phyloP scores from a whole-genome alignment of 441 rosid species.

The Biscutella laevigata region DNA sequence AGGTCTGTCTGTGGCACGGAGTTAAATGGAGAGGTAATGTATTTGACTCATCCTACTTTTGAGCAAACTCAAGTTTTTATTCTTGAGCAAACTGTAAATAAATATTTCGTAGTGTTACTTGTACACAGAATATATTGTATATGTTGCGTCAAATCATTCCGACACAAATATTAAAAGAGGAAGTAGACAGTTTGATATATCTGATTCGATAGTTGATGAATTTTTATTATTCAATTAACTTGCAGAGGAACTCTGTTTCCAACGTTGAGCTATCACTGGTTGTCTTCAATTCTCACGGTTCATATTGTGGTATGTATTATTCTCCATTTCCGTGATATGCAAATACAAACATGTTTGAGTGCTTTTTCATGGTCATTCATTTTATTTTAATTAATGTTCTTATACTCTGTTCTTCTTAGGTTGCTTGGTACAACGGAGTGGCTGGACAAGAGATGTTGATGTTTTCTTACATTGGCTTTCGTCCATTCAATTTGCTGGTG shows the following conservation, averaged over 20 bases:
- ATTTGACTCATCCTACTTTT: conserved; percentile 4
- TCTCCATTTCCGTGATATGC: conserved; percentile 8
- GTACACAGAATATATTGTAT: background rate
- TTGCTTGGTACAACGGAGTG: conserved; percentile 84
- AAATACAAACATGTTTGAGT: background rate
- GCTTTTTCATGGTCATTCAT: background rate
- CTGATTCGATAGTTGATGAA: background rate
- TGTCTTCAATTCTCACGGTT: conserved; percentile 67
- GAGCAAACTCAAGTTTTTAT: conserved; percentile 1
- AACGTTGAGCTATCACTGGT: conserved; percentile 64
- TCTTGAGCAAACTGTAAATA: background rate
- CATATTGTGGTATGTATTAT: conserved; percentile 57
- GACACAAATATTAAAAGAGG: background rate
- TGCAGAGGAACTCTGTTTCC: conserved; percentile 54
- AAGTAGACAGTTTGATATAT: conserved; percentile 1
- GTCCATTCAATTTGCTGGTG: conserved; percentile 69
- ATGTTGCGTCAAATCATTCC: background rate
- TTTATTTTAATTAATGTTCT: background rate
- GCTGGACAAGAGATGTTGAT: conserved; percentile 88
- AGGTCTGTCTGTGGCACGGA: conserved; percentile 66
- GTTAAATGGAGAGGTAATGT: conserved; percentile 58
- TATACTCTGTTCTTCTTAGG: conserved; percentile 33
- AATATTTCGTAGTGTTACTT: background rate
- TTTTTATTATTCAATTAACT: conserved; percentile 6
- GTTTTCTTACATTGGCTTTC: conserved; percentile 73